A percentile compares a stretch with the other conserved stretches of the same genome.
Evolutionary conservation across 2,329 filamentous ascomycete genomes (phyloP).

Genomic region (Pseudogymnoascus sp.): DNA sequence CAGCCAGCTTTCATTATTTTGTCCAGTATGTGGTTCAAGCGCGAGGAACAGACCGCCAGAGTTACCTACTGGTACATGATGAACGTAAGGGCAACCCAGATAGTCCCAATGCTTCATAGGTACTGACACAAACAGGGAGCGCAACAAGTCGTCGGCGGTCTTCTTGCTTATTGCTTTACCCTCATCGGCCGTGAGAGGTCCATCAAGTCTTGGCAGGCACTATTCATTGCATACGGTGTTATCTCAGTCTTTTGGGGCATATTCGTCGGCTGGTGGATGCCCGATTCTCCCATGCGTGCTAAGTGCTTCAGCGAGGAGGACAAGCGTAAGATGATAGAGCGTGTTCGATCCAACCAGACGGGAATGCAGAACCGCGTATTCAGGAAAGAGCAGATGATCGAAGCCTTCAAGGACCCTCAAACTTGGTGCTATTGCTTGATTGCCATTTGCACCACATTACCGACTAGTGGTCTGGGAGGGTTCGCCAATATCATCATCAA

Average conservation of each 20-base stretch:
- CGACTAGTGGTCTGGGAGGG: slow-evolving; percentile 62
- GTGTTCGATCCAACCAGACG: slow-evolving; percentile 49
- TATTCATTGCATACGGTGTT: slow-evolving; percentile 39
- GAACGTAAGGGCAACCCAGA: slow-evolving; percentile 36
- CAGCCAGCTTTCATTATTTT: slow-evolving; percentile 60
- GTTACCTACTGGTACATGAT: slow-evolving; percentile 53
- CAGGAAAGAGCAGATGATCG: slow-evolving; percentile 40
- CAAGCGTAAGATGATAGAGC: slow-evolving; percentile 41
- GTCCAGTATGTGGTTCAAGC: slow-evolving; percentile 65
- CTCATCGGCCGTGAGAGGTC: slow-evolving; percentile 32
- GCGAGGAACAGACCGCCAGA: slow-evolving; percentile 55
- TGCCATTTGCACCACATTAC: slow-evolving; percentile 63
- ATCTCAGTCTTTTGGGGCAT: slow-evolving; percentile 37
- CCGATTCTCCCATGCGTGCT: slow-evolving; percentile 43
- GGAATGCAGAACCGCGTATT: slow-evolving; percentile 46
- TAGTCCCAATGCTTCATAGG: not conserved
- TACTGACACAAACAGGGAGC: slow-evolving; percentile 36
- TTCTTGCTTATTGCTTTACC: slow-evolving; percentile 53
- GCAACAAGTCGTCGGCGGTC: slow-evolving; percentile 53
- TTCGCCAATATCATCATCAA: slow-evolving; percentile 70
- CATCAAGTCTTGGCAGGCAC: slow-evolving; percentile 55
- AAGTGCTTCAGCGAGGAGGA: slow-evolving; percentile 34
- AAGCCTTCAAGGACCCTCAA: slow-evolving; percentile 54
- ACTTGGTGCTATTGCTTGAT: slow-evolving; percentile 57
- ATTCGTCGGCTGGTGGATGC: slow-evolving; percentile 38